These are phyloP conservation scores for Sesbania bispinosa DNA, from an alignment of 306 rosid genomes.

Conservation along the genomic window DNA sequence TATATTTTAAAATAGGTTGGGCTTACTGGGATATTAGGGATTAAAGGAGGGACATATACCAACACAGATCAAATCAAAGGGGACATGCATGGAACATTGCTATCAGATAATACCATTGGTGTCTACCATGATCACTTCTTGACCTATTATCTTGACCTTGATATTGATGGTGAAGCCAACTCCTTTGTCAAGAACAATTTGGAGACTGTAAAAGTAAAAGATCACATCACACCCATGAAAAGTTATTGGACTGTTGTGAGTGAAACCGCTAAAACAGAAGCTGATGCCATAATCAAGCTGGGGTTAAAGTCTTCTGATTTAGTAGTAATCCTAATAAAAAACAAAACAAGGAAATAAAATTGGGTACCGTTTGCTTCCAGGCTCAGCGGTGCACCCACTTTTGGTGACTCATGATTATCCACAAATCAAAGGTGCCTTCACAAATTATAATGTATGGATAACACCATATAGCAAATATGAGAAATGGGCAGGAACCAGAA, in stretches of 20 bases:
- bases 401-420: conserved; percentile 50
- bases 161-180: conserved; percentile 48
- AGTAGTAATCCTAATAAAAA: conserved; percentile 41
- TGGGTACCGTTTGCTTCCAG: conserved; percentile 43
- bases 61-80: conserved; percentile 37
- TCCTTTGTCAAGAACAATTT: conserved; percentile 51
- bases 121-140: conserved; percentile 58
- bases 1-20: conserved; percentile 36
- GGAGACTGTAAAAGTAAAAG: conserved; percentile 22
- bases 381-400: conserved; percentile 28
- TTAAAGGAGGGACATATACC: conserved; percentile 33
- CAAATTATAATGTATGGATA: conserved; percentile 45
- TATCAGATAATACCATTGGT: conserved; percentile 48
- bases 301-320: conserved; percentile 39
- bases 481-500: conserved; percentile 51
- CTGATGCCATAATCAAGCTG: conserved; percentile 38
- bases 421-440: conserved; percentile 52
- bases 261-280: conserved; percentile 39
- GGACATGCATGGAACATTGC: conserved; percentile 40
- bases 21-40: conserved; percentile 41
- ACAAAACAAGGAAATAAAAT: conserved; percentile 45
- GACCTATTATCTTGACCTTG: conserved; percentile 52
- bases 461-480: conserved; percentile 57
- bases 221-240: conserved; percentile 32
- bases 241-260: conserved; percentile 38